A percentile compares a stretch with the other conserved stretches of the same genome.
These are phyloP conservation scores for Cordyceps javanica DNA, from an alignment of 2,329 filamentous ascomycete genomes.

Conservation along the genomic window DNA sequence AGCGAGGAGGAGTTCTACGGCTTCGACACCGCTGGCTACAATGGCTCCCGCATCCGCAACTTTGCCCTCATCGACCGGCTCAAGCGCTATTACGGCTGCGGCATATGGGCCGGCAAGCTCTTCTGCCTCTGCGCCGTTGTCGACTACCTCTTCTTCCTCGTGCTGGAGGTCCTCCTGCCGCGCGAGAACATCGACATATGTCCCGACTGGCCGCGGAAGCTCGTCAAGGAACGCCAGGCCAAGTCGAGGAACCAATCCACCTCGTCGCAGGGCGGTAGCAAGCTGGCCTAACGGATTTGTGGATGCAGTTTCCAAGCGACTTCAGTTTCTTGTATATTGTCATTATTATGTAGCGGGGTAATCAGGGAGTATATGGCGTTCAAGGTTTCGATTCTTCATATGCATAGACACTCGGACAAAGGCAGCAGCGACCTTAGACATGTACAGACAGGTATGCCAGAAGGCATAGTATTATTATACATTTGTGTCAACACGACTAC, in stretches of 20 bases:
- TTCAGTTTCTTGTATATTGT: not conserved
- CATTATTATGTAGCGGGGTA: not conserved
- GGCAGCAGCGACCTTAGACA: not conserved
- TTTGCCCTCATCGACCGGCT: constrained; percentile 91
- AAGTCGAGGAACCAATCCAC: constrained; percentile 26
- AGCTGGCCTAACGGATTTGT: not conserved
- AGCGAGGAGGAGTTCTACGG: constrained; percentile 85
- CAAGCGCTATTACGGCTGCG: constrained; percentile 95
- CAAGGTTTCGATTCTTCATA: not conserved
- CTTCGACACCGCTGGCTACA: constrained; percentile 64
- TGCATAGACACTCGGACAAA: not conserved
- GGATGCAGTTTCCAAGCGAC: not conserved
- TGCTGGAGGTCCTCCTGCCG: constrained; percentile 83
- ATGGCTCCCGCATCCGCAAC: constrained; percentile 68
- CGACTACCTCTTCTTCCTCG: constrained; percentile 84
- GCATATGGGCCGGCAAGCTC: constrained; percentile 95
- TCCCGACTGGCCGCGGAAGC: constrained; percentile 84
- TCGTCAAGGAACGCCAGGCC: constrained; percentile 5
- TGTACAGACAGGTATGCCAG: not conserved
- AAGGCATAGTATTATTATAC: not conserved
- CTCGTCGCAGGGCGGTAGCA: constrained; percentile 22
- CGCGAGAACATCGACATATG: constrained; percentile 82
- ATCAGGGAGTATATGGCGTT: not conserved
- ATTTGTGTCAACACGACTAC: not conserved
- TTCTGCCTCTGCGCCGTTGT: constrained; percentile 93